Conservation (phyloP, 192 early-diverging fungal species). For the Bifiguratus adelaidae region DNA sequence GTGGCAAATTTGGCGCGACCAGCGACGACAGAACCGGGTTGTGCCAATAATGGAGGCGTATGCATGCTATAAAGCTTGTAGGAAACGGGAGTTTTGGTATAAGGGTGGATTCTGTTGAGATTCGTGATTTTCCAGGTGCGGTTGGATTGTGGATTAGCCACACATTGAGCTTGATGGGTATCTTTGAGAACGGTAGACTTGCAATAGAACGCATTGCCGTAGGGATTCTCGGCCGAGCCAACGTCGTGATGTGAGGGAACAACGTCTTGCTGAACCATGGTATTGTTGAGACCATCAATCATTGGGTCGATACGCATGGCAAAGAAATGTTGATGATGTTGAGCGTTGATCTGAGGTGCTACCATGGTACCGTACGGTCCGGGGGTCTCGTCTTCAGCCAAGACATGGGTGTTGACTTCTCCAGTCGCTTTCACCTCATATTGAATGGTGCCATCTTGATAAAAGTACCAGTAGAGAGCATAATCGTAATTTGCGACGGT, state of each 20-base stretch:
- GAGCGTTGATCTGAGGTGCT: slow-evolving; percentile 26
- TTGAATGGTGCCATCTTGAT: slow-evolving; percentile 27
- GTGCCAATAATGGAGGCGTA: slow-evolving; percentile 13
- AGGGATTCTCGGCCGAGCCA: slow-evolving; percentile 17
- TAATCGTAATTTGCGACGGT: slow-evolving; percentile 32
- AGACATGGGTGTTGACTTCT: slow-evolving; percentile 24
- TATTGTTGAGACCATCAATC: slow-evolving; percentile 25
- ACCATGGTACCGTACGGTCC: slow-evolving; percentile 19
- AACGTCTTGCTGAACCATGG: slow-evolving; percentile 13
- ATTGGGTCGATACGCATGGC: slow-evolving; percentile 30
- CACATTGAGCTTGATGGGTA: slow-evolving; percentile 11
- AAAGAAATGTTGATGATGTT: slow-evolving; percentile 28
- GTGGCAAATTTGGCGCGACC: slow-evolving; percentile 23
- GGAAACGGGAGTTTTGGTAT: slow-evolving; percentile 14
- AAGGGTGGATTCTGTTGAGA: slow-evolving; percentile 14
- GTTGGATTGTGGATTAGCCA: slow-evolving; percentile 5
- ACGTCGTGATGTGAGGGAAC: slow-evolving; percentile 8
- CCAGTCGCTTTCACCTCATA: slow-evolving; percentile 31
- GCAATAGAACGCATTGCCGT: slow-evolving; percentile 18
- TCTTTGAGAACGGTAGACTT: slow-evolving; percentile 12
- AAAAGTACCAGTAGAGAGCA: slow-evolving; percentile 25
- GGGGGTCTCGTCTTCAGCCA: slow-evolving; percentile 23
- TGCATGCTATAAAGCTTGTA: slow-evolving; percentile 13
- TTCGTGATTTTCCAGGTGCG: slow-evolving; percentile 27
- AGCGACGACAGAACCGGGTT: slow-evolving; percentile 19